Evolutionary conservation across 805 yeast species (phyloP).

Genomic region (Pichia manshurica): DNA sequence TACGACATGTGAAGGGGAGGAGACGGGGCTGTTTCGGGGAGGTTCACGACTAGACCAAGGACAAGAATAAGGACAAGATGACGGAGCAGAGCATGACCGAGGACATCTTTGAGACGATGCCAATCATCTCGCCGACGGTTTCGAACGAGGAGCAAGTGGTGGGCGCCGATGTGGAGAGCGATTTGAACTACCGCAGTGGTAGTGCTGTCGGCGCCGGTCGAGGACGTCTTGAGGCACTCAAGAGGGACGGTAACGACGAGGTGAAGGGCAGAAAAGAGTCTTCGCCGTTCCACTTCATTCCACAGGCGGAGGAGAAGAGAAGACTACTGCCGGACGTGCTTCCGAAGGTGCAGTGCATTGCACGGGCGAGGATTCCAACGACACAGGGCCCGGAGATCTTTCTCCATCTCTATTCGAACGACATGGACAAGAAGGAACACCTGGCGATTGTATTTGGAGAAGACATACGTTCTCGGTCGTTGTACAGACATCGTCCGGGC

Average conservation of each 20-base stretch:
- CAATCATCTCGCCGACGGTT: constrained; percentile 37
- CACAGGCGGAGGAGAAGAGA: constrained; percentile 26
- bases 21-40: too few species aligned
- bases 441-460: constrained; percentile 96
- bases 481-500: constrained; percentile 54
- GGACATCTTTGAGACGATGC: constrained; percentile 14
- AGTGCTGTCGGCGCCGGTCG: too few species aligned
- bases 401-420: constrained; percentile 80
- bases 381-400: constrained; percentile 93
- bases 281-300: background rate
- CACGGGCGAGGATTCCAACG: constrained; percentile 95
- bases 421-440: constrained; percentile 88
- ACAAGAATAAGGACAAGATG: background rate
- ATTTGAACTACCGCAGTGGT: too few species aligned
- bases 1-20: too few species aligned
- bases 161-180: too few species aligned
- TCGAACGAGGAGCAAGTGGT: background rate
- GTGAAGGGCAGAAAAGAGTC: too few species aligned
- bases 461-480: constrained; percentile 69
- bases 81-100: constrained; percentile 8
- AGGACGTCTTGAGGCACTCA: too few species aligned
- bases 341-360: constrained; percentile 81
- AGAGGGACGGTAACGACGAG: too few species aligned
- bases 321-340: constrained; percentile 45
- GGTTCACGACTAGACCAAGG: too few species aligned